These are phyloP conservation scores for Xylariaceae sp. DNA, from an alignment of 2,329 filamentous ascomycete genomes.

Conservation along the genomic window DNA sequence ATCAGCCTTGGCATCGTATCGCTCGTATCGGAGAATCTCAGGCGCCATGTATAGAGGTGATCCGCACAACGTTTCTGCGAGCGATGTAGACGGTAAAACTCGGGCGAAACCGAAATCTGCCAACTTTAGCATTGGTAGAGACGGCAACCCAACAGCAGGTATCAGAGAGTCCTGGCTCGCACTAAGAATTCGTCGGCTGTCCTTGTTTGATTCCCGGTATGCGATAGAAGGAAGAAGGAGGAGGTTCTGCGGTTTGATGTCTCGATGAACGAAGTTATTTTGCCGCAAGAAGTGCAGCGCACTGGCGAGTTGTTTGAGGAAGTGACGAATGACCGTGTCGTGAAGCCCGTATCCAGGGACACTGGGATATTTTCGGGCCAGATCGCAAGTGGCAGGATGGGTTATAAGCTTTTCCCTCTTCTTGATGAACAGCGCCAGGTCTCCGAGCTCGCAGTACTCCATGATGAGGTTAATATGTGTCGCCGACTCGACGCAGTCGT, in stretches of 20 bases:
- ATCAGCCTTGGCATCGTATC: slow-evolving; percentile 95
- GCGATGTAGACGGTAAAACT: slow-evolving; percentile 79
- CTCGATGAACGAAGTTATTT: slow-evolving; percentile 86
- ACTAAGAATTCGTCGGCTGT: slow-evolving; percentile 64
- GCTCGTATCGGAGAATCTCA: slow-evolving; percentile 93
- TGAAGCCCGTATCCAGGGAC: slow-evolving; percentile 78
- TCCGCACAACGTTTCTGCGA: slow-evolving; percentile 93
- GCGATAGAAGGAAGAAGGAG: slow-evolving; percentile 77
- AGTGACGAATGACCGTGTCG: slow-evolving; percentile 94
- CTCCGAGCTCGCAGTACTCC: slow-evolving; percentile 96
- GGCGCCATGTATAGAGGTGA: slow-evolving; percentile 98
- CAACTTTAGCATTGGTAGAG: slow-evolving; percentile 92
- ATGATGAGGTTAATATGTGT: slow-evolving; percentile 94
- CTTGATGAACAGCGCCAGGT: slow-evolving; percentile 93
- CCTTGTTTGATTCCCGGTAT: slow-evolving; percentile 58
- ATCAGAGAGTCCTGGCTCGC: slow-evolving; percentile 76
- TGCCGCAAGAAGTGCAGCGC: slow-evolving; percentile 82
- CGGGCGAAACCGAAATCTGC: slow-evolving; percentile 98
- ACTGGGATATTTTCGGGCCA: slow-evolving; percentile 91
- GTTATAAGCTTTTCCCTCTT: slow-evolving; percentile 76
- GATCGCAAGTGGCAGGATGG: slow-evolving; percentile 77
- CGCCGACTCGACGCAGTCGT: slow-evolving; percentile 83
- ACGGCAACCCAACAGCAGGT: slow-evolving; percentile 72
- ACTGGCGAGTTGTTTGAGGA: slow-evolving; percentile 89
- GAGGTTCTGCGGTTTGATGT: slow-evolving; percentile 96